Conservation (phyloP, 805 yeast genomes). For the Grigorovia yakushimaensis region DNA sequence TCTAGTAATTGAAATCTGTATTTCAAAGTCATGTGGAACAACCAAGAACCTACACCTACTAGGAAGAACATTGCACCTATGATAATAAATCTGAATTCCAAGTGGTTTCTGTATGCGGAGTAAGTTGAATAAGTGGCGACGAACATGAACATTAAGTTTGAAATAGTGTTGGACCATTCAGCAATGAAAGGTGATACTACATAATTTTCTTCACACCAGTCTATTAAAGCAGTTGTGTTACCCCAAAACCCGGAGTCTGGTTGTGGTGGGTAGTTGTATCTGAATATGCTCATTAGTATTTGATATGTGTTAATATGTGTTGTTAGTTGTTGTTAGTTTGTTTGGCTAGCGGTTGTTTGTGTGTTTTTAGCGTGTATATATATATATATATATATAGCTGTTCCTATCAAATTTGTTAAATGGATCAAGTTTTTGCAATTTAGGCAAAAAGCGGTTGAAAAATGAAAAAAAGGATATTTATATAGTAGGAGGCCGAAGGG, state of each 20-base stretch:
- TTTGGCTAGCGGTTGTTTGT: neutral
- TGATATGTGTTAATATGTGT: no score
- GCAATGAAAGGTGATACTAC: constrained; percentile 80
- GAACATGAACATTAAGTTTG: constrained; percentile 52
- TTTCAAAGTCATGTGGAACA: constrained; percentile 90
- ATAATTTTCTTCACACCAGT: constrained; percentile 98
- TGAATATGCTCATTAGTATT: constrained; percentile 12
- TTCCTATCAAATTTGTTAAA: no score
- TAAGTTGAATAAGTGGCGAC: constrained; percentile 56
- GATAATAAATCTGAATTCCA: constrained; percentile 62
- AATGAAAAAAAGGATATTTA: neutral
- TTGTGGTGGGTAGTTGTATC: constrained; percentile 44
- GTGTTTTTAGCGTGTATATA: no score
- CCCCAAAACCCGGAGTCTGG: constrained; percentile 69
- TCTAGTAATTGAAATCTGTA: constrained; percentile 88
- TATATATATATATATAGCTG: no score
- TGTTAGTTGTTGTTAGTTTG: constrained; percentile 12
- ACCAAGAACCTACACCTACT: constrained; percentile 91
- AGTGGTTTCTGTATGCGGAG: constrained; percentile 47
- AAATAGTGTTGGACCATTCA: constrained; percentile 78
- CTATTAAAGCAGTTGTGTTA: constrained; percentile 83
- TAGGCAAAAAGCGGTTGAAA: no score
- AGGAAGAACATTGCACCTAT: constrained; percentile 72
- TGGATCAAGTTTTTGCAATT: no score
- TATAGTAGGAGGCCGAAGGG: no score